phyloP scores from a whole-genome alignment of 306 rosid genomes.

The Oemleria cerasiformis region DNA sequence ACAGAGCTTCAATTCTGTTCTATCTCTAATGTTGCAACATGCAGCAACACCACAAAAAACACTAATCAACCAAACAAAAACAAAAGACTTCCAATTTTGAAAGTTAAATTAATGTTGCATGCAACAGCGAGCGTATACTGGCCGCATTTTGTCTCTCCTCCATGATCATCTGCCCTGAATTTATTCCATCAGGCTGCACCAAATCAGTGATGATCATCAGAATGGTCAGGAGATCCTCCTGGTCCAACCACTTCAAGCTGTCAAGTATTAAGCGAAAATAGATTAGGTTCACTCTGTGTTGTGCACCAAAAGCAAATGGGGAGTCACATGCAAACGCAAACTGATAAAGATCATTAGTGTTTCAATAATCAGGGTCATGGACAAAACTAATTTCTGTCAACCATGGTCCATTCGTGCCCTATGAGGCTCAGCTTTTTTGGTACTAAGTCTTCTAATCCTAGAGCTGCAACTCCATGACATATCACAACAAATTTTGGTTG shows the following conservation, averaged over 20 bases:
- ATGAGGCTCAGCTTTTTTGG: slow-evolving; percentile 13
- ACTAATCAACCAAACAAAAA: slow-evolving; percentile 42
- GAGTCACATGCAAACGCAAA: not conserved
- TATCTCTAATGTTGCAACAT: slow-evolving; percentile 41
- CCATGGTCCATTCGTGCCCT: slow-evolving; percentile 6
- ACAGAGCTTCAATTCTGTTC: slow-evolving; percentile 22
- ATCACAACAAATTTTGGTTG: not conserved
- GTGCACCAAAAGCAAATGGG: not conserved
- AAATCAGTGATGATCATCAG: slow-evolving; percentile 66
- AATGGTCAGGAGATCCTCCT: slow-evolving; percentile 86
- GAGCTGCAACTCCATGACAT: not conserved
- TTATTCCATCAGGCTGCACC: slow-evolving; percentile 42
- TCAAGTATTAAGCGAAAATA: slow-evolving; percentile 18
- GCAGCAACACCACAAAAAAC: slow-evolving; percentile 25
- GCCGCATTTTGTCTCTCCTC: slow-evolving; percentile 41
- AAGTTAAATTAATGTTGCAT: slow-evolving; percentile 29
- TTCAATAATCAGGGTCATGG: not conserved
- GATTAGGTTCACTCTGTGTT: slow-evolving; percentile 18
- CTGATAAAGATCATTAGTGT: not conserved
- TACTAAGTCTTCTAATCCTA: not conserved
- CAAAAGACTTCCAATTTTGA: slow-evolving; percentile 36
- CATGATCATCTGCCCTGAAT: slow-evolving; percentile 23
- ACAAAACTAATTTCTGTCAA: slow-evolving; percentile 10
- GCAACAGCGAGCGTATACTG: slow-evolving; percentile 29
- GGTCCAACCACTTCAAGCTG: slow-evolving; percentile 98